Base-by-base conservation (phyloP, 345 rosid species). In the Mallotus nudiflorus region DNA sequence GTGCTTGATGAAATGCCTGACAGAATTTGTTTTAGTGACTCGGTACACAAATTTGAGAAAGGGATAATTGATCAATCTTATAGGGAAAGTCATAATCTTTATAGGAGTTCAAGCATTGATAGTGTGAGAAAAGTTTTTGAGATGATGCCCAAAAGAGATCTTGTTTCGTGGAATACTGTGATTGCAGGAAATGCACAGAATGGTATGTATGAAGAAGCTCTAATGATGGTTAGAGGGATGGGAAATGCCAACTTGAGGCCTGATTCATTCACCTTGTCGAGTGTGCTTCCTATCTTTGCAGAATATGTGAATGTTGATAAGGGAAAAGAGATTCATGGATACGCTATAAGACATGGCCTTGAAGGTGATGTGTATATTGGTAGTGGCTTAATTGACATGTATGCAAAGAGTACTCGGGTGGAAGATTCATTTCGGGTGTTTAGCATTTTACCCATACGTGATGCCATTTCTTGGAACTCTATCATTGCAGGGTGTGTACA, bases 281-380 rank as follows among this genome's bases (percentile, higher is more conserved):
- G 81, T 62, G 77, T 91, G 49, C 92, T 93, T 77, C 93, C 91
- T 3, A 75, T 93, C 61, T 93, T 89, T 78, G 84, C 96, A 0
- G 92, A 83, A 48, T 78, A 80, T 68, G 88, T 77, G 6, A 84
- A 89, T 76, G 84, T 85, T 74, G 15, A 19, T 3, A 91, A 79
- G 62, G 98, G 96, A 42, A 93, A 82, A 69, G 97, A 89, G 89
- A 86, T 88, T 77, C 98, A 91, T 71, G 93, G 89, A 57, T 91
- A 89, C 76, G 85, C 78, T 40, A 70, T 91, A 24, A 80, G 98
- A 83, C 86, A 83, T 35, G 80, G 88, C 27, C 77, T 87, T 70
- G 81, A 83, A 69, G 37, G 46, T 15, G 88, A 88, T 73, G 71
- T 81, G 62, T 83, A 73, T 58, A 75, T 86, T 31, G 93, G 88